Base-by-base conservation (phyloP, 345 rosid genomes). In the Hibiscus mutabilis region DNA sequence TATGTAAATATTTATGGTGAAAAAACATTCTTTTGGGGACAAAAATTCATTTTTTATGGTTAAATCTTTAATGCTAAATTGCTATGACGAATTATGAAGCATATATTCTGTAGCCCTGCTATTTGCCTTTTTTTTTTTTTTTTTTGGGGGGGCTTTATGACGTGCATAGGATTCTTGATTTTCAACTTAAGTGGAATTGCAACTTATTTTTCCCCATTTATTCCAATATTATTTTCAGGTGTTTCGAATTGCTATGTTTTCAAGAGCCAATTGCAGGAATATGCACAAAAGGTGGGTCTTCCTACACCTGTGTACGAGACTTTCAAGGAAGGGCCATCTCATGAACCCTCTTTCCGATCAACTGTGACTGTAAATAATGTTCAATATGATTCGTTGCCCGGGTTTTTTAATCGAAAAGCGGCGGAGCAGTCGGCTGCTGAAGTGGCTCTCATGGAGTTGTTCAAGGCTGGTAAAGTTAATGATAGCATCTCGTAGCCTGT, bases 401-500 rank as follows among this genome's bases (percentile, higher is more conserved):
- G 96, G 24, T 95, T 95, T 79, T 86, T 78, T 73, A 95, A 92
- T 79, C 91, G 98, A 57, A 92, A 92, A 27, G 98, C 96, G 66
- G 98, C 99, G 0, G 96, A 95, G 80, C 99, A 95, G 31, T 92
- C 99, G 9, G 98, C 99, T 73, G 99, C 98, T 0, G 98, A 90
- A 85, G 92, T 90, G 66, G 98, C 99, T 71, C 90, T 95, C 19
- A 3, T 68, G 66, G 92, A 86, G 78, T 71, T 92, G 66, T 79
- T 92, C 1, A 95, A 88, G 73, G 77, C 86, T 37, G 85, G 86
- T 64, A 82, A 85, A 74, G 79, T 82, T 55, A 71, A 77, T 61
- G 74, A 82, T 57, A 67, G 82, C 83, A 87, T 87, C 71, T 83
- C 96, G 40, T 86, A 70, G 31, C 97, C 98, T 71, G 80, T 92